Percentiles rank a stretch among this genome's conserved stretches.
phyloP scores from a whole-genome alignment of 257 asterid species.

The Sherardia arvensis region DNA sequence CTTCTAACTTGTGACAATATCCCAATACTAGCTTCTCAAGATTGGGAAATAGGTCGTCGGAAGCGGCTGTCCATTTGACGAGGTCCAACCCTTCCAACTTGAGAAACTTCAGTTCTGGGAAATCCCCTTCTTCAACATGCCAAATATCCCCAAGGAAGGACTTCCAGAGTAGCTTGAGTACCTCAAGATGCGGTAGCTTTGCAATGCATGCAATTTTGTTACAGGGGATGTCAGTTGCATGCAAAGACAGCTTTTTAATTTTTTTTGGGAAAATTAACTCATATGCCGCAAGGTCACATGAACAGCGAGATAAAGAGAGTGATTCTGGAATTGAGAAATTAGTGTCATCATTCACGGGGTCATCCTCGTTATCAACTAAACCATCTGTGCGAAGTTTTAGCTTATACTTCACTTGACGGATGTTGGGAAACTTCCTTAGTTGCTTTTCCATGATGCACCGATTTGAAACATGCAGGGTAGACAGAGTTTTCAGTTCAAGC shows the following conservation, averaged over 20 bases:
- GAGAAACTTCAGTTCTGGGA: conserved; percentile 8
- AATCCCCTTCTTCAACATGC: conserved; percentile 6
- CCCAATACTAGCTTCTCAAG: background rate
- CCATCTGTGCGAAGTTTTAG: too few relatives aligned
- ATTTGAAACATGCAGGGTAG: background rate
- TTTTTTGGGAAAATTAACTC: too few relatives aligned
- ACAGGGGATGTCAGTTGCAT: too few relatives aligned
- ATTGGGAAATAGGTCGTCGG: background rate
- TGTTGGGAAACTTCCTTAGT: background rate
- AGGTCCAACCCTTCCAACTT: background rate
- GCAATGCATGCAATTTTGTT: too few relatives aligned
- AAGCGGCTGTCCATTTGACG: conserved; percentile 4
- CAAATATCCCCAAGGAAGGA: background rate
- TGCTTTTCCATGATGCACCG: background rate
- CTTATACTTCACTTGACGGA: too few relatives aligned
- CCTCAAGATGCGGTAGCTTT: background rate
- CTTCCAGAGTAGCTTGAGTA: background rate
- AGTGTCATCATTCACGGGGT: background rate
- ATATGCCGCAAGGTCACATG: too few relatives aligned
- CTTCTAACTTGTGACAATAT: background rate
- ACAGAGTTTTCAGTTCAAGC: background rate
- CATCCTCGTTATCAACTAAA: too few relatives aligned
- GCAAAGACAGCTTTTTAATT: too few relatives aligned
- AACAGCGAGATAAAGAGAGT: too few relatives aligned
- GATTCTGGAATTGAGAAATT: background rate